These are phyloP conservation scores for Middelhovenomyces tepae DNA, from an alignment of 805 yeast species.

Conservation along the genomic window DNA sequence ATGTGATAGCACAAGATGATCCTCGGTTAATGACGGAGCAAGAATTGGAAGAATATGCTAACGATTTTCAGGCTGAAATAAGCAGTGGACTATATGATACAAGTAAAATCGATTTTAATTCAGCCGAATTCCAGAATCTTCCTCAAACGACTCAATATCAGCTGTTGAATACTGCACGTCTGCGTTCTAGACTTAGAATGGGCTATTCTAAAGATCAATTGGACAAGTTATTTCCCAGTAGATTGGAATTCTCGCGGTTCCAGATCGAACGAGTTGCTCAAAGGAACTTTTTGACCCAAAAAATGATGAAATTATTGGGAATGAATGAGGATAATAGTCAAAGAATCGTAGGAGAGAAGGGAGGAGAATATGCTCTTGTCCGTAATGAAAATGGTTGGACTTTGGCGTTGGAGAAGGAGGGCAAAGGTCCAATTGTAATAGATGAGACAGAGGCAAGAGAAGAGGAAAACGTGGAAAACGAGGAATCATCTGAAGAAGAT, in stretches of 20 bases:
- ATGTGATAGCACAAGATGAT: slow-evolving; percentile 49
- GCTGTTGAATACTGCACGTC: slow-evolving; percentile 70
- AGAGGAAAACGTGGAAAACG: neutral
- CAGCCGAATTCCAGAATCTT: slow-evolving; percentile 63
- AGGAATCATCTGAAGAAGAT: slow-evolving; percentile 35
- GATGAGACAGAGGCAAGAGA: slow-evolving; percentile 6
- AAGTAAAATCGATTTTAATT: slow-evolving; percentile 41
- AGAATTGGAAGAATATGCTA: slow-evolving; percentile 55
- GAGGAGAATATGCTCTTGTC: slow-evolving; percentile 63
- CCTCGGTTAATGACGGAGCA: slow-evolving; percentile 64
- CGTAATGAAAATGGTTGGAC: slow-evolving; percentile 82
- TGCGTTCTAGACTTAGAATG: slow-evolving; percentile 85
- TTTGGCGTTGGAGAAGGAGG: slow-evolving; percentile 44
- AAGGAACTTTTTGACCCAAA: slow-evolving; percentile 83
- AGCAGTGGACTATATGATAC: slow-evolving; percentile 30
- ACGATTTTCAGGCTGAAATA: slow-evolving; percentile 48
- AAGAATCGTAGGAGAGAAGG: slow-evolving; percentile 70
- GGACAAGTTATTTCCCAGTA: slow-evolving; percentile 68
- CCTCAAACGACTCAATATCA: slow-evolving; percentile 85
- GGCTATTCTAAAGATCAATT: slow-evolving; percentile 90
- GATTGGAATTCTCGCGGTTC: slow-evolving; percentile 84
- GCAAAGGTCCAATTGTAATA: slow-evolving; percentile 29
- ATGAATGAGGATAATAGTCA: slow-evolving; percentile 43
- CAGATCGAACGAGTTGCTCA: slow-evolving; percentile 90
- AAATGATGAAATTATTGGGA: slow-evolving; percentile 74